phyloP scores from a whole-genome alignment of 768 basidiomycete genomes.

The Xerocomellus chrysenteron region DNA sequence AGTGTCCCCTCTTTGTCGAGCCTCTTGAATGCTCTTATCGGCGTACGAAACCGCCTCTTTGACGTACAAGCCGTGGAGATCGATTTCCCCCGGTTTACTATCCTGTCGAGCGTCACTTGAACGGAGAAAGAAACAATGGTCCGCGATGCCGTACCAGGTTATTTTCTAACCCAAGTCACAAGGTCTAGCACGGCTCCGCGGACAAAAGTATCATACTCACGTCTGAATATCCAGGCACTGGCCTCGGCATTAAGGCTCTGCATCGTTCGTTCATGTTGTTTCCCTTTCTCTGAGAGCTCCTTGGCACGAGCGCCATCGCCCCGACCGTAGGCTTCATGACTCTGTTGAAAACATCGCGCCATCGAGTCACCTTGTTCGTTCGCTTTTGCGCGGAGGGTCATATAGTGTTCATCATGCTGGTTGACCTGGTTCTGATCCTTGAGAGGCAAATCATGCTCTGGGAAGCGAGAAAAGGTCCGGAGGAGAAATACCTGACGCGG shows the following conservation, averaged over 20 bases:
- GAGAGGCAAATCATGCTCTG: constrained; percentile 3
- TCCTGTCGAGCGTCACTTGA: constrained; percentile 40
- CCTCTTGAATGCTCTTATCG: constrained; percentile 68
- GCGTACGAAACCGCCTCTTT: constrained; percentile 82
- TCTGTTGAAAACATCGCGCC: constrained; percentile 66
- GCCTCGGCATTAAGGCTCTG: constrained; percentile 78
- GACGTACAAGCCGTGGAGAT: constrained; percentile 91
- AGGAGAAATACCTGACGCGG: constrained; percentile 17
- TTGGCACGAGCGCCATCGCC: constrained; percentile 82
- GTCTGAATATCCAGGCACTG: constrained; percentile 78
- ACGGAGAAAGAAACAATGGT: background rate
- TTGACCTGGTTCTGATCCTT: constrained; percentile 62
- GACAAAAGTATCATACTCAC: constrained; percentile 39
- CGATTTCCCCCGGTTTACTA: constrained; percentile 71
- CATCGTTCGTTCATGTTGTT: constrained; percentile 76
- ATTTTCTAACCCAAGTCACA: constrained; percentile 50
- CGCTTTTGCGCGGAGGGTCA: constrained; percentile 69
- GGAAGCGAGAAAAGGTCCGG: background rate
- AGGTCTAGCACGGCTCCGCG: background rate
- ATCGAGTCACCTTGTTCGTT: constrained; percentile 78
- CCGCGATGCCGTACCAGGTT: constrained; percentile 51
- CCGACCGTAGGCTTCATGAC: constrained; percentile 70
- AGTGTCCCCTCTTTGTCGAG: constrained; percentile 58
- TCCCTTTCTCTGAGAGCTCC: constrained; percentile 76
- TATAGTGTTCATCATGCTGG: constrained; percentile 69